Conservation (phyloP, 2,329 filamentous ascomycete species). For the Myriosclerotinia curreyana region DNA sequence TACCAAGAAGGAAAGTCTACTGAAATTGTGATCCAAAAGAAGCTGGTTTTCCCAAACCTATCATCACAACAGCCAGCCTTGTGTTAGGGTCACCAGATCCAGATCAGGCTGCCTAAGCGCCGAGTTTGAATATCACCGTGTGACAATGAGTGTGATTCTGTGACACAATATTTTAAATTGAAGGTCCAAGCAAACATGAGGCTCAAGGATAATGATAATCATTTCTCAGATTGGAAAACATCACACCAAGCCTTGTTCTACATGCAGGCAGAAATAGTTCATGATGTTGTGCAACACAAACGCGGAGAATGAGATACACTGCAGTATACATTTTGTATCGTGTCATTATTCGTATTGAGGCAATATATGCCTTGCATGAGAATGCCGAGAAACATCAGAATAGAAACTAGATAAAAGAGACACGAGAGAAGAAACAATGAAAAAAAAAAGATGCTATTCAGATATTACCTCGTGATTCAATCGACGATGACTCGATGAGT, state of each 20-base stretch:
- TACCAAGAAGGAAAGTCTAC: not conserved
- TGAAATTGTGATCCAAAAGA: not conserved
- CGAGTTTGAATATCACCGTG: constrained; percentile 1
- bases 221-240: constrained; percentile 1
- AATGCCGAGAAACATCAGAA: not conserved
- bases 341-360: constrained; percentile 8
- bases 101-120: constrained; percentile 6
- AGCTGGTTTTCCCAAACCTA: not conserved
- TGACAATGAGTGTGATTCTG: not conserved
- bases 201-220: constrained; percentile 4
- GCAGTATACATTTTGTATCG: constrained; percentile 1
- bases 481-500: not conserved
- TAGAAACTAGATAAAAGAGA: not conserved
- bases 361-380: not conserved
- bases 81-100: constrained; percentile 1
- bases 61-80: constrained; percentile 13
- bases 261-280: constrained; percentile 2
- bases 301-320: constrained; percentile 6
- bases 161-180: not conserved
- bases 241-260: constrained; percentile 6
- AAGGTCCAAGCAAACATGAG: not conserved
- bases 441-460: constrained; percentile 2
- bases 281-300: constrained; percentile 1
- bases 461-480: not conserved
- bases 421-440: constrained; percentile 5